Evolutionary conservation across 2,329 filamentous ascomycete species (phyloP), one percentile per base, ranked within the genome.

Genomic region (Iodosphaeria phyllophila): DNA sequence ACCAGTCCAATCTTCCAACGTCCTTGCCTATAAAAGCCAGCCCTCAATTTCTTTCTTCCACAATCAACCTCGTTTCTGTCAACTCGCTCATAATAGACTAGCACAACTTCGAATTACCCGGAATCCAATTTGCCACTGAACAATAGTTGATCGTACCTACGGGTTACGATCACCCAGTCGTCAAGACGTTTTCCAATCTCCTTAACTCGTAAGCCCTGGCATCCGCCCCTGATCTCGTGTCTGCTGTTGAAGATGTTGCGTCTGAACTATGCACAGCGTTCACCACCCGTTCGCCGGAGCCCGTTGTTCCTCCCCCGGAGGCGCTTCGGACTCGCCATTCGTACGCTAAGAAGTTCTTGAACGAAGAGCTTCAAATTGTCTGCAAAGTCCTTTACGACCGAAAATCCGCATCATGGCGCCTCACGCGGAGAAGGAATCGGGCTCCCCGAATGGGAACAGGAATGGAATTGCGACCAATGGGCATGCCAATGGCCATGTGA

Each of bases 101-200:
- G n/a, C n/a, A n/a, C n/a, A n/a, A n/a, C n/a, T n/a, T n/a, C n/a
- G n/a, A n/a, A n/a, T n/a, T n/a, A n/a, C n/a, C n/a, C n/a, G n/a
- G n/a, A n/a, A n/a, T n/a, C n/a, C n/a, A n/a, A n/a, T n/a, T n/a
- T n/a, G n/a, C n/a, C n/a, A n/a, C n/a, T n/a, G n/a, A n/a, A n/a
- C n/a, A n/a, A n/a, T n/a, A 40, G 43, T 45, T 37, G 62, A 65
- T 64, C 64, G 63, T 65, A 60, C 56, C 56, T 37, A 32, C 40
- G 52, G 50, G 58, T 52, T 44, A 62, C 71, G 69, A 58, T 76
- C 72, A 56, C 53, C 34, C 46, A 52, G 51, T 55, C 74, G 75
- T 67, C 80, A 92, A 79, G 60, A 92, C 82, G 84, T 93, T 92
- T 75, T 86, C 83, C 65, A 93, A 92, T 61, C 76, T 91, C 44